Conservation (phyloP, 2,329 filamentous ascomycete species). For the Monilinia polystroma region DNA sequence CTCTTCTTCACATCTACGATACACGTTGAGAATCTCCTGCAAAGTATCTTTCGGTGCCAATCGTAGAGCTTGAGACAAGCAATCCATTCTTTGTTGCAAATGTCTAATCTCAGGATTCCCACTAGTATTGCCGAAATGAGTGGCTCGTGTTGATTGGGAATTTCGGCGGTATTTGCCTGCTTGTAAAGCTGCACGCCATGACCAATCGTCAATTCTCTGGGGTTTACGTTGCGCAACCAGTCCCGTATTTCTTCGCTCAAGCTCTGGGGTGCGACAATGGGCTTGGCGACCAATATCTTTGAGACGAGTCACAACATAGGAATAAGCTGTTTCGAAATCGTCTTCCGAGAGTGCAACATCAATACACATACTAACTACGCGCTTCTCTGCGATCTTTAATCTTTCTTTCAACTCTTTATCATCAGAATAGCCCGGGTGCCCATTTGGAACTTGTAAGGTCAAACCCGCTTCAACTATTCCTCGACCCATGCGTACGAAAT, state of each 20-base stretch:
- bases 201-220: slow-evolving; percentile 58
- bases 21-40: slow-evolving; percentile 72
- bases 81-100: slow-evolving; percentile 78
- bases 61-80: slow-evolving; percentile 71
- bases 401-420: slow-evolving; percentile 37
- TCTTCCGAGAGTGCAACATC: slow-evolving; percentile 73
- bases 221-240: slow-evolving; percentile 33
- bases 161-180: slow-evolving; percentile 72
- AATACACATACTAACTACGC: slow-evolving; percentile 77
- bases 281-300: slow-evolving; percentile 43
- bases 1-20: slow-evolving; percentile 76
- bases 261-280: slow-evolving; percentile 29
- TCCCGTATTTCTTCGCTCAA: slow-evolving; percentile 29
- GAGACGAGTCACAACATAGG: slow-evolving; percentile 73
- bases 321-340: slow-evolving; percentile 84
- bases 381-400: slow-evolving; percentile 52
- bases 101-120: slow-evolving; percentile 65
- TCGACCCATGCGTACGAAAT: slow-evolving; percentile 66
- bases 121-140: slow-evolving; percentile 59
- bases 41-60: slow-evolving; percentile 69
- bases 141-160: slow-evolving; percentile 52
- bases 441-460: slow-evolving; percentile 30
- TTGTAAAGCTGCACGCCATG: slow-evolving; percentile 75
- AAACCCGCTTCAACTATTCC: slow-evolving; percentile 64
- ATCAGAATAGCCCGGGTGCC: slow-evolving; percentile 11